A percentile compares a stretch with the other conserved stretches of the same genome.
These are phyloP conservation scores for Tulasnella sp. DNA, from an alignment of 768 basidiomycete species.

Conservation along the genomic window DNA sequence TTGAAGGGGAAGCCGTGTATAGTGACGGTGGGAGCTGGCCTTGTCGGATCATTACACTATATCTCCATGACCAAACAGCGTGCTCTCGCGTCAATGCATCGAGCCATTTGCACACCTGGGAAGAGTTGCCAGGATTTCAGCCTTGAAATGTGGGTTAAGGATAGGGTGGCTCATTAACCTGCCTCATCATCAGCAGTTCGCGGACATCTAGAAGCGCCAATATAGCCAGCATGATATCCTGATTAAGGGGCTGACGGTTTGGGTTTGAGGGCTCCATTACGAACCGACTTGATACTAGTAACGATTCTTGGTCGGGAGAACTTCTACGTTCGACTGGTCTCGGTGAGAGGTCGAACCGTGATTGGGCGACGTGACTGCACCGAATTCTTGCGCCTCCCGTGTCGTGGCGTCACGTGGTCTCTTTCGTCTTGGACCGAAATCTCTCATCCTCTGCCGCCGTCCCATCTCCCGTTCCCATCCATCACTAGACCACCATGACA, in stretches of 20 bases:
- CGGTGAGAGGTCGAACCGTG: background rate
- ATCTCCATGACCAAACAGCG: too few species aligned
- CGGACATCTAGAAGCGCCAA: background rate
- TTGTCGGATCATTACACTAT: too few species aligned
- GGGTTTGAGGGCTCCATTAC: background rate
- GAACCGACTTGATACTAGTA: background rate
- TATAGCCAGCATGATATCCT: background rate
- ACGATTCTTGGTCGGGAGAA: background rate
- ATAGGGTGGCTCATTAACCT: too few species aligned
- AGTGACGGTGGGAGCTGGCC: too few species aligned
- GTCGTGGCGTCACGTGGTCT: constrained; percentile 16
- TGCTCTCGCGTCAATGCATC: too few species aligned
- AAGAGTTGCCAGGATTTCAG: too few species aligned
- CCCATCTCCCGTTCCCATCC: background rate
- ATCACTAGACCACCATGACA: constrained; percentile 8
- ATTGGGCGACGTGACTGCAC: background rate
- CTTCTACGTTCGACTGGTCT: background rate
- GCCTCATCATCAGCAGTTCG: too few species aligned
- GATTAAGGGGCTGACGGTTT: background rate
- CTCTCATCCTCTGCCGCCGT: background rate
- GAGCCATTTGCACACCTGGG: too few species aligned
- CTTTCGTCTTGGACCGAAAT: constrained; percentile 16
- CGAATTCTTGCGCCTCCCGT: background rate
- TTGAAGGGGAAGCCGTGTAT: background rate
- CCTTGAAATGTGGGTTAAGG: too few species aligned